Evolutionary conservation across 768 basidiomycete species (phyloP), one percentile per base, ranked within the genome.

Genomic region (Termitomyces sp.): DNA sequence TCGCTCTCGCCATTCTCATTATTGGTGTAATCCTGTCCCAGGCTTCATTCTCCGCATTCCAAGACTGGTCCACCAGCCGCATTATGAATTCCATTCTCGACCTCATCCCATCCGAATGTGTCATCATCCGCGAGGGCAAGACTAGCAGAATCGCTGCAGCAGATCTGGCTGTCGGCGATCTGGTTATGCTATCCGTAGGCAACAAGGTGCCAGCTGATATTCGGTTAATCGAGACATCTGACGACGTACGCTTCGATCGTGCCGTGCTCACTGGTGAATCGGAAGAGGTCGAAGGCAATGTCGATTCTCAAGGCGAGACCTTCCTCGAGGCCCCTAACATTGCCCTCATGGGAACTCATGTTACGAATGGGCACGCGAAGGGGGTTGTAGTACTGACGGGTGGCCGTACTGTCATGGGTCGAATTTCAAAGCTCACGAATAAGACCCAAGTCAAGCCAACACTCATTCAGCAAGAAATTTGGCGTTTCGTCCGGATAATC

Each of bases 401-500:
- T 37, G 73, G 75, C 58, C 77, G 70, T 37, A 71, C 73, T 1
- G 64, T 75, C 52, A 76, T 78, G 77, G 83, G 81, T 8, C 77
- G 79, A 28, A 76, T 84, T 55, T 81, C 82, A 22, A 74, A 77
- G 58, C 74, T 83, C 62, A 79, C 81, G 0, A 75, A 72, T 17
- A 70, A 75, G 48, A 71, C 71, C 11, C 77, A 75, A 56, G 70
- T 73, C 64, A 77, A 74, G 55, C 62, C 77, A 35, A 78, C 79
- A 0, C 73, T 77, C 22, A 73, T 79, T 26, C 77, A 79, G 59
- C 69, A 62, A 43, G 78, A 79, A 55, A 71, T 78, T 1, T 75
- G 74, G 67, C 78, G 75, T 60, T 82, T 82, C 62, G 76, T 78
- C 45, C 81, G 81, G 58, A 70, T 77, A 62, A 77, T 83, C 55